Conservation (phyloP, 345 rosid species). For the Populus simonii region DNA sequence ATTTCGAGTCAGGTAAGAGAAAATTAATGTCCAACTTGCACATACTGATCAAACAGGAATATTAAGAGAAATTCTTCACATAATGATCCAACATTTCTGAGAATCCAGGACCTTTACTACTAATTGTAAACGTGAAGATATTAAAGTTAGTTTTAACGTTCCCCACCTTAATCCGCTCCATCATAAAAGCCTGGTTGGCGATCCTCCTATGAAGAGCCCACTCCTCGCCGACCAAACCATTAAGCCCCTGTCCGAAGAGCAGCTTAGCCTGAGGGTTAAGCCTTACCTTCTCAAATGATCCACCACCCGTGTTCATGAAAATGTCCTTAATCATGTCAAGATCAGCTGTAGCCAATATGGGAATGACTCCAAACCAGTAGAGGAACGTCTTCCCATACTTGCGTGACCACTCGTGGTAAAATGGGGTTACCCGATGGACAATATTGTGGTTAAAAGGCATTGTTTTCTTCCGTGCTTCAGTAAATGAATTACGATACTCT, state of each 20-base stretch:
- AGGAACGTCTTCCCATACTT: constrained; percentile 57
- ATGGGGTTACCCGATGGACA: constrained; percentile 50
- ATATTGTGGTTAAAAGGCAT: constrained; percentile 34
- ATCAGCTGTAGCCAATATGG: constrained; percentile 62
- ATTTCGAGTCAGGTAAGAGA: background rate
- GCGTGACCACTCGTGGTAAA: constrained; percentile 55
- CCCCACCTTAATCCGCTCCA: constrained; percentile 69
- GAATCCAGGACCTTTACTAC: background rate
- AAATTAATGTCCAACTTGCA: background rate
- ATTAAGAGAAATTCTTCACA: background rate
- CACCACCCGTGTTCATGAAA: constrained; percentile 38
- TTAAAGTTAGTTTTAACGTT: background rate
- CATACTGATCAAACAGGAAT: too few species aligned
- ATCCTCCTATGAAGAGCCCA: constrained; percentile 74
- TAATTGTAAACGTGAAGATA: background rate
- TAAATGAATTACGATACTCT: constrained; percentile 43
- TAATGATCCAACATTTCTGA: background rate
- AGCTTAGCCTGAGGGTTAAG: constrained; percentile 52
- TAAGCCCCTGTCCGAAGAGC: constrained; percentile 70
- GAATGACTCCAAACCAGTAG: constrained; percentile 73
- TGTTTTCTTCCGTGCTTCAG: constrained; percentile 47
- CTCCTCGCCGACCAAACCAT: constrained; percentile 54
- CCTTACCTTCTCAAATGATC: constrained; percentile 37
- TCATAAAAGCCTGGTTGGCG: constrained; percentile 54
- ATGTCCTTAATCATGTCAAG: constrained; percentile 60